Conservation (phyloP, 2,329 filamentous ascomycete species). For the Neopestalotiopsis sp. region DNA sequence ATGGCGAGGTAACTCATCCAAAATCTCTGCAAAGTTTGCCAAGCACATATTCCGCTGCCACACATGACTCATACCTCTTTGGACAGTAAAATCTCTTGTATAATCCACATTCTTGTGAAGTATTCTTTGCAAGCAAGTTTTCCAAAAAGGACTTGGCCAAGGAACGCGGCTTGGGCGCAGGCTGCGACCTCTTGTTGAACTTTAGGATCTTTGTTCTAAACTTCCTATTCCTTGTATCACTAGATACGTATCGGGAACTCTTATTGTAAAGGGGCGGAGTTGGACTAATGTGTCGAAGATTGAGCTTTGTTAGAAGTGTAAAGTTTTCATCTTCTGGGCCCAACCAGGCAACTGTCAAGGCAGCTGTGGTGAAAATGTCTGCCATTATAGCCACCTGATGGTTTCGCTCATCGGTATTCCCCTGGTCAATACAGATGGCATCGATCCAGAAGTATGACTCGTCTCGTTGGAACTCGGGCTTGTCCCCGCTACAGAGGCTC, state of each 20-base stretch:
- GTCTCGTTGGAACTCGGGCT: background rate
- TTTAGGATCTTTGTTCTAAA: too few relatives aligned
- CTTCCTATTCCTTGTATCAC: too few relatives aligned
- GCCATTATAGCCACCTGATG: background rate
- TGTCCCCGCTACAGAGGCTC: background rate
- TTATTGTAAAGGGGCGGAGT: too few relatives aligned
- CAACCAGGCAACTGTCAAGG: background rate
- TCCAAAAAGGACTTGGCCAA: background rate
- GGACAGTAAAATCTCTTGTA: background rate
- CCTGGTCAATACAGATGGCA: background rate
- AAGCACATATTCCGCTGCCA: background rate
- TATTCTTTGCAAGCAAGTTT: background rate
- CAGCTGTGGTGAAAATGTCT: background rate
- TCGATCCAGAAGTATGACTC: background rate
- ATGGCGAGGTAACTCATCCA: background rate
- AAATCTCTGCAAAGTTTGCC: background rate
- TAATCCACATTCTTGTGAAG: background rate
- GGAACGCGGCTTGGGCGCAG: too few relatives aligned
- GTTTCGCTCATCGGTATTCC: background rate
- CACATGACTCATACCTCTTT: background rate
- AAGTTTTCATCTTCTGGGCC: background rate
- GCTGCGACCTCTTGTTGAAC: too few relatives aligned
- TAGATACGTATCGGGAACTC: too few relatives aligned
- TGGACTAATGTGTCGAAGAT: too few relatives aligned
- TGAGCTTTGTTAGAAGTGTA: too few relatives aligned